phyloP scores from a whole-genome alignment of 306 rosid genomes.

The Delonix regia region DNA sequence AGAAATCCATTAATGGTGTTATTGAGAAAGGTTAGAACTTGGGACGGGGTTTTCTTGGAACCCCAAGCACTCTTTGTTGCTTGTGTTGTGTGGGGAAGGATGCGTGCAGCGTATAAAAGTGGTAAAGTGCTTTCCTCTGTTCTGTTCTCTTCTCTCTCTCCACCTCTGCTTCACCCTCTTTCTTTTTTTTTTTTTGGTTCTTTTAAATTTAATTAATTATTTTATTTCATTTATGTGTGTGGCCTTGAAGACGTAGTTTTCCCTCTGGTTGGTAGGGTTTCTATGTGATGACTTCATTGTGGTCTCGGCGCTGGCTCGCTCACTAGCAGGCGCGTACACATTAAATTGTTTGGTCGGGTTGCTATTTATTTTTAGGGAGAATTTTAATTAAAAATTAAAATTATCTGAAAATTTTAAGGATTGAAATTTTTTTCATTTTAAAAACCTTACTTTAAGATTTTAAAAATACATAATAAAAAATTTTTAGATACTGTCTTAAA shows the following conservation, averaged over 20 bases:
- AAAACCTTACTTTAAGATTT: too few relatives aligned
- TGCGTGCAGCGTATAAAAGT: conserved; percentile 98
- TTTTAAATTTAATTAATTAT: not conserved
- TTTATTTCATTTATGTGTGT: conserved; percentile 43
- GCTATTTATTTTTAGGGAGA: too few relatives aligned
- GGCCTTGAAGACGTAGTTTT: conserved; percentile 64
- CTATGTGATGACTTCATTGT: conserved; percentile 21
- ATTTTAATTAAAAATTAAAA: too few relatives aligned
- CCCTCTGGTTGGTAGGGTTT: conserved; percentile 51
- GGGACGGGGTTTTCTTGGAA: conserved; percentile 30
- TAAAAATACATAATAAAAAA: too few relatives aligned
- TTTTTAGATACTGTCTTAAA: too few relatives aligned
- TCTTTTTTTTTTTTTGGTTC: not conserved
- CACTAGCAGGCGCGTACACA: conserved; percentile 13
- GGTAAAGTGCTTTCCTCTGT: conserved; percentile 65
- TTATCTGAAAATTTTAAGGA: too few relatives aligned
- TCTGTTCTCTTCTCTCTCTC: conserved; percentile 36
- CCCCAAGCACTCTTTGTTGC: conserved; percentile 55
- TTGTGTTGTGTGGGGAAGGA: conserved; percentile 73
- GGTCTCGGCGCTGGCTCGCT: conserved; percentile 15
- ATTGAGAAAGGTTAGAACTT: conserved; percentile 31
- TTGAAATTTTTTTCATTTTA: too few relatives aligned
- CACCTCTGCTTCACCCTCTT: conserved; percentile 20
- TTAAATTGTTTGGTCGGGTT: too few relatives aligned
- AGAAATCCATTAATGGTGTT: conserved; percentile 42